Conservation (phyloP, 2,329 filamentous ascomycete species). For the Teratosphaeria gauchensis region DNA sequence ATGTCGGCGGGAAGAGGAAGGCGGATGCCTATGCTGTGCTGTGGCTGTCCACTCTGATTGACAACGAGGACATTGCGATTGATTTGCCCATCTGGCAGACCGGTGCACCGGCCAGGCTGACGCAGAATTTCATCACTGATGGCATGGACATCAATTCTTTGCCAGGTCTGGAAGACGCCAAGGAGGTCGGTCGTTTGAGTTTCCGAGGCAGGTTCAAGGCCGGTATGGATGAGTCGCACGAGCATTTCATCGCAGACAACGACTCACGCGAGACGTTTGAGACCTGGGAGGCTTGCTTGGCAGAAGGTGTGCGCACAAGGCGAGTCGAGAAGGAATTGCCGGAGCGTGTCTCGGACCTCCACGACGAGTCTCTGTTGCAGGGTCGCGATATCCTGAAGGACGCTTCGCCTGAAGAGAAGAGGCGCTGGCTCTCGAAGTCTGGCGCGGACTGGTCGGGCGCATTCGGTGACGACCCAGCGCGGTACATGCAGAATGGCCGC, state of each 20-base stretch:
- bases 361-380: constrained; percentile 70
- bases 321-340: constrained; percentile 67
- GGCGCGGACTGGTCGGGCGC: constrained; percentile 81
- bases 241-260: constrained; percentile 75
- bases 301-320: constrained; percentile 70
- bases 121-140: constrained; percentile 86
- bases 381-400: constrained; percentile 72
- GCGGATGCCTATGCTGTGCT: constrained; percentile 67
- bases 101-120: constrained; percentile 61
- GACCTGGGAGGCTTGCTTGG: constrained; percentile 83
- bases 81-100: constrained; percentile 90
- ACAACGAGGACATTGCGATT: constrained; percentile 67
- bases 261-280: constrained; percentile 88
- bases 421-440: constrained; percentile 67
- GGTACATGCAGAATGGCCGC: constrained; percentile 45
- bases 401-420: constrained; percentile 60
- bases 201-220: constrained; percentile 80
- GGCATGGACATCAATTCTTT: constrained; percentile 52
- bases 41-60: constrained; percentile 78
- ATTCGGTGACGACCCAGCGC: constrained; percentile 67
- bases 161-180: constrained; percentile 64
- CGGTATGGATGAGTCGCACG: constrained; percentile 79
- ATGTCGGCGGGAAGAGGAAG: constrained; percentile 56
- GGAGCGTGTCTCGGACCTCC: constrained; percentile 60
- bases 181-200: constrained; percentile 69